phyloP scores from a whole-genome alignment of 2,329 filamentous ascomycete genomes.

The Lojkania enalia region DNA sequence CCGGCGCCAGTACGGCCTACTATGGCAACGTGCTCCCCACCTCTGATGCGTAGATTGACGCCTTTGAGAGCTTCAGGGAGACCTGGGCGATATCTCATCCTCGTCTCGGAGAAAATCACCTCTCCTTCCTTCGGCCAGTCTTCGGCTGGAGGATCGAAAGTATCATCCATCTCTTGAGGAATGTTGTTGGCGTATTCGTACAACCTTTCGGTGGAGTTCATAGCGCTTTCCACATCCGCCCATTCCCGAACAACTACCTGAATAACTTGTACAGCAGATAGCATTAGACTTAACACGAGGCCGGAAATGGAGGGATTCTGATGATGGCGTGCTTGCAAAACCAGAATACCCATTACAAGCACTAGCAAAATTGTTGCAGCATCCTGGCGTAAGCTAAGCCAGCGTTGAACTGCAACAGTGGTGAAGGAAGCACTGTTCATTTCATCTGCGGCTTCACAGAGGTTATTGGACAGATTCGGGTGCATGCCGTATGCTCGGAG shows the following conservation, averaged over 20 bases:
- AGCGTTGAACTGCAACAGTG: background rate
- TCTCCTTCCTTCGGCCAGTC: constrained; percentile 85
- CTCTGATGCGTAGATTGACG: constrained; percentile 83
- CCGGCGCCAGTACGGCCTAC: constrained; percentile 91
- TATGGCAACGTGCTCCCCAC: constrained; percentile 95
- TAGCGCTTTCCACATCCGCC: constrained; percentile 5
- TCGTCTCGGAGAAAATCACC: constrained; percentile 86
- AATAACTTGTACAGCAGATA: background rate
- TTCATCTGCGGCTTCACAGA: background rate
- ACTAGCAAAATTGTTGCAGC: background rate
- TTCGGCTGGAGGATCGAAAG: constrained; percentile 65
- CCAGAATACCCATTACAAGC: background rate
- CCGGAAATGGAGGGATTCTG: background rate
- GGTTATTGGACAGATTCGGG: background rate
- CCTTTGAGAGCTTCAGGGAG: constrained; percentile 88
- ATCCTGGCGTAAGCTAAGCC: background rate
- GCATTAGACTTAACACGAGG: background rate
- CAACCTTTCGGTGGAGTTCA: constrained; percentile 8
- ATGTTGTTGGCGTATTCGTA: constrained; percentile 3
- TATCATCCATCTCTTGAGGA: background rate
- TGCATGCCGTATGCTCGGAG: background rate
- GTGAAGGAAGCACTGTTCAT: background rate
- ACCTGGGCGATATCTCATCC: constrained; percentile 81
- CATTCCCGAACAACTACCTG: background rate
- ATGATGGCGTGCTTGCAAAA: background rate